Base-by-base conservation (phyloP, 345 rosid species). In the Adansonia digitata region DNA sequence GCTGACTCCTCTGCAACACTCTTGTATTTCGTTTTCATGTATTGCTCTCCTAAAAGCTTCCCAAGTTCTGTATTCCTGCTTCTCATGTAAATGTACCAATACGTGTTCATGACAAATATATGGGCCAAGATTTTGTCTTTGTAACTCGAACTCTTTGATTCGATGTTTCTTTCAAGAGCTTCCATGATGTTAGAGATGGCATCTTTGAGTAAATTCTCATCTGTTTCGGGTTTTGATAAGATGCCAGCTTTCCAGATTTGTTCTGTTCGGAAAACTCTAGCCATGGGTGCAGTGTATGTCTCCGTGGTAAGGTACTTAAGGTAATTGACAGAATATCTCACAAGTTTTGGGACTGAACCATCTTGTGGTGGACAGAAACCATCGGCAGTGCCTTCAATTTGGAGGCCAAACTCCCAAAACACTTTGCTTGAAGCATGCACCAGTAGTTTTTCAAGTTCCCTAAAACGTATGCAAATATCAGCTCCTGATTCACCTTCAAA, bases 51-150 rank as follows among this genome's bases (percentile, higher is more conserved):
- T 26, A 88, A 63, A 64, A 90, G 79, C 74, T 81, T 82, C 27
- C 84, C 86, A 8, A 88, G 87, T 57, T 88, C 92, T 1, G 89
- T 84, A 78, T 83, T 88, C 69, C 84, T 80, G 1, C 83, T 79
- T 56, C 92, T 82, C 90, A 84, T 86, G 82, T 88, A 86, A 59
- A 90, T 84, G 81, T 90, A 90, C 94, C 92, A 90, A 57, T 86
- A 82, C 4, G 86, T 85, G 87, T 86, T 88, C 90, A 88, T 88
- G 49, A 88, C 74, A 37, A 86, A 88, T 15, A 88, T 74, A 59
- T 77, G 80, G 11, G 86, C 62, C 3, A 85, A 75, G 22, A 83
- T 62, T 55, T 82, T 90, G 81, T 88, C 90, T 39, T 72, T 82
- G 87, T 86, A 88, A 22, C 74, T 75, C 7, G 75, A 60, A 55